Evolutionary conservation across 768 basidiomycete species (phyloP).

Genomic region (Agrocybe praecox): DNA sequence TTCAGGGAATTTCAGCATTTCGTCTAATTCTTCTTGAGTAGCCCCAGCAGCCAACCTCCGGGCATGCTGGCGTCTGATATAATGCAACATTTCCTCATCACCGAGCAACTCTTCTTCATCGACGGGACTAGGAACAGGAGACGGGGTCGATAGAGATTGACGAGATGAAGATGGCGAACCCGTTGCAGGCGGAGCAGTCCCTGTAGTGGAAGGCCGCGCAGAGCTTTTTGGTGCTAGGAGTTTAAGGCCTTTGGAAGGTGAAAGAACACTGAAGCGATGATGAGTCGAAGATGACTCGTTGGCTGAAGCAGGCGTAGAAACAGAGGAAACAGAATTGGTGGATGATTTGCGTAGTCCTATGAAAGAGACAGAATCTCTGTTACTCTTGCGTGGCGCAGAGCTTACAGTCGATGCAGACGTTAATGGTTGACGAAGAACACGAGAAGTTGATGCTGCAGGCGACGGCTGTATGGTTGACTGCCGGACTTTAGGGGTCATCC

Average conservation of each 20-base stretch:
- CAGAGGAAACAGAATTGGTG: conserved; percentile 76
- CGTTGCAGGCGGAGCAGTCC: conserved; percentile 50
- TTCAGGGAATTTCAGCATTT: conserved; percentile 90
- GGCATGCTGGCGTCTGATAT: conserved; percentile 87
- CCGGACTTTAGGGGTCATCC: conserved; percentile 48
- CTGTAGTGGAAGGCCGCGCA: conserved; percentile 55
- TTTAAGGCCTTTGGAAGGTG: conserved; percentile 84
- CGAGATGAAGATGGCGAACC: conserved; percentile 70
- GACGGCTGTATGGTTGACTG: conserved; percentile 68
- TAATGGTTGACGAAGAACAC: conserved; percentile 67
- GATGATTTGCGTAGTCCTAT: conserved; percentile 81
- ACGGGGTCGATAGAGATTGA: conserved; percentile 81
- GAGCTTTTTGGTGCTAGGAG: conserved; percentile 77
- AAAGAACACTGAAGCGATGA: conserved; percentile 80
- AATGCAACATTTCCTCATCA: conserved; percentile 97
- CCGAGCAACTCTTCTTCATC: conserved; percentile 89
- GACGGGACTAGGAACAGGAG: conserved; percentile 73
- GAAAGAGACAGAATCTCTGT: conserved; percentile 81
- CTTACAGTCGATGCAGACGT: conserved; percentile 35
- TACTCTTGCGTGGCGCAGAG: conserved; percentile 59
- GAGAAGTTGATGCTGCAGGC: conserved; percentile 56
- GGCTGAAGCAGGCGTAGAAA: conserved; percentile 50
- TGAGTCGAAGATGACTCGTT: conserved; percentile 34
- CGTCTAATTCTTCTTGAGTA: conserved; percentile 85
- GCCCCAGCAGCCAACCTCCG: conserved; percentile 85